These are phyloP conservation scores for Arabidopsis suecica DNA, from an alignment of 345 rosid species.

Conservation along the genomic window DNA sequence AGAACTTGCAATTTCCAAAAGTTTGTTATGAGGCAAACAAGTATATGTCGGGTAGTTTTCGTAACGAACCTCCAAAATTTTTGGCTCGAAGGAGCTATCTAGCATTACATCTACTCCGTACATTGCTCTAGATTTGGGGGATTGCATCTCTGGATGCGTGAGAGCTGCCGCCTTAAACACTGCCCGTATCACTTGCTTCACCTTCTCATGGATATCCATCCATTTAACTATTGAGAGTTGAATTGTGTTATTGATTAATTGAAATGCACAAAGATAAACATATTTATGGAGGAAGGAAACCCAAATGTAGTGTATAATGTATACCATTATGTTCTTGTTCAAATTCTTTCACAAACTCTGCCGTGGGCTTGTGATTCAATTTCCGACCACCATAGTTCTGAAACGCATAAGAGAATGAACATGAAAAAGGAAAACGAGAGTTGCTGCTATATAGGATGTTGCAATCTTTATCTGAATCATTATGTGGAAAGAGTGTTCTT, in stretches of 20 bases:
- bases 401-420: constrained; percentile 36
- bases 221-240: constrained; percentile 66
- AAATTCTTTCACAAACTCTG: constrained; percentile 81
- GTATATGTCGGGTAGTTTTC: constrained; percentile 18
- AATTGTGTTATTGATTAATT: constrained; percentile 20
- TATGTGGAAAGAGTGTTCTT: constrained; percentile 21
- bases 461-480: constrained; percentile 6
- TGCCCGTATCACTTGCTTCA: constrained; percentile 60
- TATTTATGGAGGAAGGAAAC: constrained; percentile 5
- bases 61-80: constrained; percentile 81
- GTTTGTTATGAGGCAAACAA: background rate
- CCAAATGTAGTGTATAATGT: background rate
- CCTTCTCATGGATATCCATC: constrained; percentile 75
- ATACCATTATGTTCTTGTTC: constrained; percentile 85
- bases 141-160: constrained; percentile 90
- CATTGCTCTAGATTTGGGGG: constrained; percentile 76
- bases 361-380: constrained; percentile 79
- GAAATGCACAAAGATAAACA: constrained; percentile 6
- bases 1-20: background rate
- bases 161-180: constrained; percentile 87
- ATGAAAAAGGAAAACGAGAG: constrained; percentile 4
- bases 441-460: background rate
- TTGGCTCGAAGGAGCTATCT: constrained; percentile 75
- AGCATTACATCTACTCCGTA: constrained; percentile 97
- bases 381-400: constrained; percentile 88